phyloP scores from a whole-genome alignment of 306 rosid genomes.

The Cicer arietinum region DNA sequence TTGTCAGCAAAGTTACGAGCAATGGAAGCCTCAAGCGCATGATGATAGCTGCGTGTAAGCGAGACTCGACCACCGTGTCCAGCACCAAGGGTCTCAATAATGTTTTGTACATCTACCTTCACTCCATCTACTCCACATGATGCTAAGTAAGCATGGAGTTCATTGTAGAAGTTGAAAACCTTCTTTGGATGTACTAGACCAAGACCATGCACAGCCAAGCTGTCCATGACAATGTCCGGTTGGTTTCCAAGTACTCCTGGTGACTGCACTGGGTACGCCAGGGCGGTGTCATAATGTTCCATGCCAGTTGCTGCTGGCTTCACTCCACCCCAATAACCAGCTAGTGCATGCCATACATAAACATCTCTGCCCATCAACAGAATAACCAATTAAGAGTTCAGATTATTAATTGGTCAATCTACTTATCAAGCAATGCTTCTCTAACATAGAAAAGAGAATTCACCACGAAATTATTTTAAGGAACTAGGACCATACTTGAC shows the following conservation, averaged over 20 bases:
- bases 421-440: slow-evolving; percentile 7
- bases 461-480: neutral
- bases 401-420: neutral
- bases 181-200: slow-evolving; percentile 94
- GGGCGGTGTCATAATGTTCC: slow-evolving; percentile 86
- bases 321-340: slow-evolving; percentile 99
- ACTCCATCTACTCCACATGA: slow-evolving; percentile 98
- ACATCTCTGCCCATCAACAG: slow-evolving; percentile 59
- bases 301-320: slow-evolving; percentile 87
- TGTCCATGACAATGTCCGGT: slow-evolving; percentile 93
- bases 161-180: slow-evolving; percentile 88
- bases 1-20: slow-evolving; percentile 86
- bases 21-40: slow-evolving; percentile 88
- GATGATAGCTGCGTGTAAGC: slow-evolving; percentile 83
- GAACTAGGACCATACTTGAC: slow-evolving; percentile 68
- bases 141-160: slow-evolving; percentile 91
- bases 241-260: slow-evolving; percentile 90
- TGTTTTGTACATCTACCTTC: slow-evolving; percentile 96
- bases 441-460: neutral
- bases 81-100: slow-evolving; percentile 91
- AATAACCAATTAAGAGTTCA: slow-evolving; percentile 11
- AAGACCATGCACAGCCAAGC: slow-evolving; percentile 85
- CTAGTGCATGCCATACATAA: slow-evolving; percentile 97
- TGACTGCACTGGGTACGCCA: slow-evolving; percentile 89
- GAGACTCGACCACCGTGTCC: slow-evolving; percentile 96